Evolutionary conservation across 352 stramenopile species (phyloP).

Genomic region (Hyaloperonospora arabidopsidis): DNA sequence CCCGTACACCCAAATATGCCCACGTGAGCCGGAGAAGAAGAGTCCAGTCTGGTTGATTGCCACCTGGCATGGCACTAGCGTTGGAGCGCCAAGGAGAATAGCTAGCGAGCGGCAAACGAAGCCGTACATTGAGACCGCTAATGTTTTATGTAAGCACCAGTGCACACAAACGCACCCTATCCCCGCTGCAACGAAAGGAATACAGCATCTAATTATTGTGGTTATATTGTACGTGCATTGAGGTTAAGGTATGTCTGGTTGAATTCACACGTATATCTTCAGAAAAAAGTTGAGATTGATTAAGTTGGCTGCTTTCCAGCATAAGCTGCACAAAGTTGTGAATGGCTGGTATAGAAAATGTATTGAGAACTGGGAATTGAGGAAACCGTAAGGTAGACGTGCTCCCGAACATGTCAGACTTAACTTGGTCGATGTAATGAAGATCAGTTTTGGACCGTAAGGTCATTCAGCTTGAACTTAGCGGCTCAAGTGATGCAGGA

Average conservation of each 20-base stretch:
- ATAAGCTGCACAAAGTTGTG: no score
- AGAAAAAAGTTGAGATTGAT: no score
- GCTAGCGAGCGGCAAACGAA: constrained; percentile 25
- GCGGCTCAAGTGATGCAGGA: no score
- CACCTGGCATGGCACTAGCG: constrained; percentile 8
- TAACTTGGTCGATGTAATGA: no score
- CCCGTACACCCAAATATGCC: constrained; percentile 18
- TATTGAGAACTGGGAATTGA: no score
- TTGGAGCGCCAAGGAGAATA: constrained; percentile 22
- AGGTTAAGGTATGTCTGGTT: not conserved
- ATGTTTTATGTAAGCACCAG: constrained; percentile 33
- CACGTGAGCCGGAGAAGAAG: constrained; percentile 4
- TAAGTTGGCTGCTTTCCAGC: no score
- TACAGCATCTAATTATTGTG: constrained; percentile 31
- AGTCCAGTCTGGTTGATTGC: constrained; percentile 3
- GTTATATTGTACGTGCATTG: not conserved
- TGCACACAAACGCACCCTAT: constrained; percentile 1
- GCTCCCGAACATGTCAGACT: no score
- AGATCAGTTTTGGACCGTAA: no score
- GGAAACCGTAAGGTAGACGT: no score
- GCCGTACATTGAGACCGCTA: constrained; percentile 16
- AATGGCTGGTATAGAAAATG: no score
- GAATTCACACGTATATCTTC: no score
- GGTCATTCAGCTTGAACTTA: no score
- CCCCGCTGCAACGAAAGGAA: constrained; percentile 18